Evolutionary conservation across 768 basidiomycete genomes (phyloP), one percentile per base, ranked within the genome.

Genomic region (Trametes cinnabarina): DNA sequence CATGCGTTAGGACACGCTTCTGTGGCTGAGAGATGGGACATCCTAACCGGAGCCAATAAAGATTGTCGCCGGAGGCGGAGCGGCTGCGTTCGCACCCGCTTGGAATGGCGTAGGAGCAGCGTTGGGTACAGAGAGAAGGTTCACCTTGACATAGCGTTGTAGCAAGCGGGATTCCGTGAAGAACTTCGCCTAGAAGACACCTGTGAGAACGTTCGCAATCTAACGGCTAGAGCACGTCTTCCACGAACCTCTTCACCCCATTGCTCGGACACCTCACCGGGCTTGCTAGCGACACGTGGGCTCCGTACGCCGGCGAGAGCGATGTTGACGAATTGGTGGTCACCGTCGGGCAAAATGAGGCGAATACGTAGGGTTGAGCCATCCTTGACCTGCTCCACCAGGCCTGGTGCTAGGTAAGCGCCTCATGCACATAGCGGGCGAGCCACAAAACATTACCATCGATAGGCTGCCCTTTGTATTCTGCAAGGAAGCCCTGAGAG

Each of bases 381-480:
- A 69, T 98, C 95, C 48, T 90, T 83, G 51, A 98, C 94, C 69
- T 90, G 87, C 73, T 99, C 96, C 57, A 98, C 92, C 59, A 98
- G 82, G 47, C 90, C 94, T 95, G 57, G 10, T 10, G 28, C 23
- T 28, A 19, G 46, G 41, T 66, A 19, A 66, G 57, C 28, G 42
- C 39, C n/a, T 28, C 51, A 64, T 35, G 41, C 5, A 12, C 15
- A 28, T 14, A 37, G 8, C 3, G n/a, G n/a, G 11, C 35, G 30
- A 11, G 6, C 12, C 19, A 7, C 40, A 17, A 19, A 1, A 14
- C 65, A 74, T 58, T 72, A 92, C 92, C 94, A 67, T 97, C 94
- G 54, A 99, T 76, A 4, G 84, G 74, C 70, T 91, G 89, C n/a
- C 90, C 93, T 71, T 95, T 97, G 86, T 92, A 89, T 71, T 96